These are phyloP conservation scores for Echites panduratus DNA, from an alignment of 257 asterid species.

Conservation along the genomic window DNA sequence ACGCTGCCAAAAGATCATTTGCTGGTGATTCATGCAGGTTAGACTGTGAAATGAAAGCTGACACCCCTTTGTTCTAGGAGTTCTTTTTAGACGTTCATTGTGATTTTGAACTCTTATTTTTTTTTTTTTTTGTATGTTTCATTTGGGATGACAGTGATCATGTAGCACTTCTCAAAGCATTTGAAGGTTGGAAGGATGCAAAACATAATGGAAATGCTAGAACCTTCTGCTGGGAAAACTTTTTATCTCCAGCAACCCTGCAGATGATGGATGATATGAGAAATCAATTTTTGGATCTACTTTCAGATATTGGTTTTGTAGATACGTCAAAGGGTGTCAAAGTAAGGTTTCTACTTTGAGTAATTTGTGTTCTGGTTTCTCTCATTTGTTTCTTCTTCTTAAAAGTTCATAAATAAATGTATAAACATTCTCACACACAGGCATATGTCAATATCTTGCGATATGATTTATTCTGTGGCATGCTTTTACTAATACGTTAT, in stretches of 20 bases:
- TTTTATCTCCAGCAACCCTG: constrained; percentile 72
- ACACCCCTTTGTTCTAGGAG: constrained; percentile 6
- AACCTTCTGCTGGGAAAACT: constrained; percentile 84
- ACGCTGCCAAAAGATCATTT: constrained; percentile 80
- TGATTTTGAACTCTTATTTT: not conserved
- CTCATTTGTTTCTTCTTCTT: not conserved
- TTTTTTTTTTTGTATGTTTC: not conserved
- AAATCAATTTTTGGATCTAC: constrained; percentile 74
- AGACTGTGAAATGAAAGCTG: constrained; percentile 16
- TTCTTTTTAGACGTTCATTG: not conserved
- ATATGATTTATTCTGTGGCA: not conserved
- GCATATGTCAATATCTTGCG: not conserved
- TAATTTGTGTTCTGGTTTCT: not conserved
- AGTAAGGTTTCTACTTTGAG: constrained; percentile 33
- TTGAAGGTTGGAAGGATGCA: constrained; percentile 90
- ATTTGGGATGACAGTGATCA: constrained; percentile 69
- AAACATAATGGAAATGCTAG: constrained; percentile 54
- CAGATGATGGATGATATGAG: constrained; percentile 94
- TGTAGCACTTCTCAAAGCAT: constrained; percentile 91
- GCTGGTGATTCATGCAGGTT: constrained; percentile 99
- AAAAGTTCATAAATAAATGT: not conserved
- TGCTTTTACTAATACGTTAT: not conserved
- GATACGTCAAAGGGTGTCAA: constrained; percentile 58
- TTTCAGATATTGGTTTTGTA: constrained; percentile 76
- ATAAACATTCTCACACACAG: too few relatives aligned